Conservation (phyloP, 2,329 filamentous ascomycete genomes). For the Aureobasidium sp. region DNA sequence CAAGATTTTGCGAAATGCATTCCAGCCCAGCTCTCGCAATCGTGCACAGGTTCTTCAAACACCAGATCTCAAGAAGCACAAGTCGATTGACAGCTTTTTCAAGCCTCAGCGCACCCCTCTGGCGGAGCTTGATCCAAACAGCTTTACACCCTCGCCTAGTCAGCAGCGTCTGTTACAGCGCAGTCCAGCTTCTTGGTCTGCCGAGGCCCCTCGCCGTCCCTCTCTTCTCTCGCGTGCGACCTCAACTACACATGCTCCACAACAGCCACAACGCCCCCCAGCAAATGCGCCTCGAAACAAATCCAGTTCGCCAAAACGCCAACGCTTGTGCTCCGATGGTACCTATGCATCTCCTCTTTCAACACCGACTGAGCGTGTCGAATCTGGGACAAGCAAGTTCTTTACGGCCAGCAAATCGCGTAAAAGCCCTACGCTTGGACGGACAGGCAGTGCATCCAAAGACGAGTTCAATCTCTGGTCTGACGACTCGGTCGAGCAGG, state of each 20-base stretch:
- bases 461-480: constrained; percentile 40
- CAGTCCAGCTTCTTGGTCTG: constrained; percentile 46
- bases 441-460: constrained; percentile 1
- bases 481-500: constrained; percentile 40
- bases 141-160: constrained; percentile 57
- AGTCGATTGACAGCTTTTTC: constrained; percentile 58
- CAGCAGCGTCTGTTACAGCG: constrained; percentile 53
- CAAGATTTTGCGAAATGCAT: constrained; percentile 14
- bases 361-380: constrained; percentile 16
- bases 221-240: constrained; percentile 22
- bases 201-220: constrained; percentile 30
- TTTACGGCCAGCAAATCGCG: constrained; percentile 32
- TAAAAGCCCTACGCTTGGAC: constrained; percentile 14
- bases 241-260: constrained; percentile 16
- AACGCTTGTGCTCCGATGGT: constrained; percentile 38
- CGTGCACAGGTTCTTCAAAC: constrained; percentile 24
- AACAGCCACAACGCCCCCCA: constrained; percentile 21
- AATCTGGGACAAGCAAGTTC: constrained; percentile 37
- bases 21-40: not conserved
- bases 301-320: constrained; percentile 34
- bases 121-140: constrained; percentile 60
- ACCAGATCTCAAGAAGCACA: constrained; percentile 50
- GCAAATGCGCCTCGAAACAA: constrained; percentile 34
- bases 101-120: constrained; percentile 55
- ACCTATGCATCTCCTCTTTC: constrained; percentile 18